A percentile compares a stretch with the other conserved stretches of the same genome.
phyloP scores from a whole-genome alignment of 1,139 yeast species.

The Debaryomyces psychrophilus region DNA sequence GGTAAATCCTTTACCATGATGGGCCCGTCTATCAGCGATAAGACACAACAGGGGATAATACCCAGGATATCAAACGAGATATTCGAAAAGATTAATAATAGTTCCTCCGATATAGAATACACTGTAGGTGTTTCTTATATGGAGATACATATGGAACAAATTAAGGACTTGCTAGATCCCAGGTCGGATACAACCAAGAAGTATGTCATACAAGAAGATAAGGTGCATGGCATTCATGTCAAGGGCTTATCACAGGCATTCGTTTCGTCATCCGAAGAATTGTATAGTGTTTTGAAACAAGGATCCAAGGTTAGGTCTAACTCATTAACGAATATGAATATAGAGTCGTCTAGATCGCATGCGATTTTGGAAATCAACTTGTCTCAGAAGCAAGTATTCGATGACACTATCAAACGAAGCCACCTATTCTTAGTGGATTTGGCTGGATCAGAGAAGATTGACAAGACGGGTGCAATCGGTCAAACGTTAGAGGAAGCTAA shows the following conservation, averaged over 20 bases:
- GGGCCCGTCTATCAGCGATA: slow-evolving; percentile 56
- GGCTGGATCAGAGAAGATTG: slow-evolving; percentile 90
- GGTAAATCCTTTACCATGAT: slow-evolving; percentile 89
- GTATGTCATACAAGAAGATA: slow-evolving; percentile 68
- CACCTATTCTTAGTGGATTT: slow-evolving; percentile 78
- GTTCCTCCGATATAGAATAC: slow-evolving; percentile 61
- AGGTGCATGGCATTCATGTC: slow-evolving; percentile 67
- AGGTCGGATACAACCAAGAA: slow-evolving; percentile 21
- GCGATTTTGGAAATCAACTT: slow-evolving; percentile 73
- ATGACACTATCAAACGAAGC: slow-evolving; percentile 66
- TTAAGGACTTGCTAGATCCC: slow-evolving; percentile 58
- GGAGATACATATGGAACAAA: slow-evolving; percentile 83
- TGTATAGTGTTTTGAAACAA: slow-evolving; percentile 55
- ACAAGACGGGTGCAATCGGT: slow-evolving; percentile 79
- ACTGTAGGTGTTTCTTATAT: slow-evolving; percentile 72
- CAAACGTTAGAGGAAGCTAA: slow-evolving; percentile 81
- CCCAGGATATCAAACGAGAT: slow-evolving; percentile 74
- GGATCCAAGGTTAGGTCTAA: slow-evolving; percentile 62
- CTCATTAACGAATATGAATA: slow-evolving; percentile 72
- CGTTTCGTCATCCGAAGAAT: slow-evolving; percentile 61
- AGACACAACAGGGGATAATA: slow-evolving; percentile 56
- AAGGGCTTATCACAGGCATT: slow-evolving; percentile 65
- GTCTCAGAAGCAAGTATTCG: slow-evolving; percentile 57
- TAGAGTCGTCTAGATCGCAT: slow-evolving; percentile 80
- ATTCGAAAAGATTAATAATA: slow-evolving; percentile 57